These are phyloP conservation scores for Sphaerulina populicola DNA, from an alignment of 2,329 filamentous ascomycete genomes.

Conservation along the genomic window DNA sequence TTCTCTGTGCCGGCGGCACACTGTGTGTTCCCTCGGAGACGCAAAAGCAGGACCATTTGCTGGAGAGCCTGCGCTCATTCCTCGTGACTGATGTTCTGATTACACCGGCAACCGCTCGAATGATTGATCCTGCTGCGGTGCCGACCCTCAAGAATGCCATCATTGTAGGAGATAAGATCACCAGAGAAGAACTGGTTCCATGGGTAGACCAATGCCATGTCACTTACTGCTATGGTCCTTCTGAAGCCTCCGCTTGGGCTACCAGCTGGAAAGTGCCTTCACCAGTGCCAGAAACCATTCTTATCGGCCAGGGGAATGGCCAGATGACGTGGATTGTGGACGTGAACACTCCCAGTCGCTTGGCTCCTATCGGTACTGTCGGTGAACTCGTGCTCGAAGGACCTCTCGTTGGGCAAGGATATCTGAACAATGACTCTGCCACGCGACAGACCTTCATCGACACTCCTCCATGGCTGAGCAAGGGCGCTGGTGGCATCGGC, in stretches of 20 bases:
- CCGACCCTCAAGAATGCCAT: conserved; percentile 4
- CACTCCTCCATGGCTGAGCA: conserved; percentile 19
- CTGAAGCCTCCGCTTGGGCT: conserved; percentile 7
- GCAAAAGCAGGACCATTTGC: conserved; percentile 12
- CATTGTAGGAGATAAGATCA: conserved; percentile 9
- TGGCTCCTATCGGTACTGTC: conserved; percentile 39
- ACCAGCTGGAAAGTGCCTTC: conserved; percentile 7
- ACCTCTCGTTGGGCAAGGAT: conserved; percentile 38
- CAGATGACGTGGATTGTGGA: conserved; percentile 28
- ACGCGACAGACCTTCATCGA: conserved; percentile 31
- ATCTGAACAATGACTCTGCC: conserved; percentile 30
- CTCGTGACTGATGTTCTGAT: neutral
- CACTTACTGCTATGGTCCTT: conserved; percentile 8
- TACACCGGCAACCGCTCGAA: conserved; percentile 8
- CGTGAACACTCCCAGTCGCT: conserved; percentile 18
- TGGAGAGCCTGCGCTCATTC: conserved; percentile 5
- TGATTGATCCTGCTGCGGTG: conserved; percentile 5
- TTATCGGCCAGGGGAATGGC: conserved; percentile 31
- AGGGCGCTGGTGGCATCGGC: neutral
- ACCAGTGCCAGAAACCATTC: conserved; percentile 19
- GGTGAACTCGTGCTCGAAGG: conserved; percentile 44
- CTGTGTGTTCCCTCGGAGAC: conserved; percentile 21
- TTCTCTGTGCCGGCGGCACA: conserved; percentile 16
- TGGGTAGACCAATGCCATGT: neutral
- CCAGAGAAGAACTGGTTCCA: neutral